Evolutionary conservation across 331 rosid genomes (phyloP).

Genomic region (Dryas integrifolia): DNA sequence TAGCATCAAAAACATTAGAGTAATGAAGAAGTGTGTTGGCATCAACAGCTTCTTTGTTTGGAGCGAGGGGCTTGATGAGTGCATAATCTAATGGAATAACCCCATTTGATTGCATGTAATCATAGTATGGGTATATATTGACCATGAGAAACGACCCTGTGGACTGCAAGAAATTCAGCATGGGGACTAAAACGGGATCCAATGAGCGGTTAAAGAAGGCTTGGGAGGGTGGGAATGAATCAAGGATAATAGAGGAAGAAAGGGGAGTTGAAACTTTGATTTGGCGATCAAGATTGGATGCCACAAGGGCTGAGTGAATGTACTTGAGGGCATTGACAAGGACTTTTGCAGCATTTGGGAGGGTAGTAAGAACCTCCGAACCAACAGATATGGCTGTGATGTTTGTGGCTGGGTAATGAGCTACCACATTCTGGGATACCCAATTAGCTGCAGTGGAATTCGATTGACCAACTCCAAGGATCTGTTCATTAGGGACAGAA

Average conservation of each 20-base stretch:
- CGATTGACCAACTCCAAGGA: conserved; percentile 83
- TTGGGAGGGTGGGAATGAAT: conserved; percentile 94
- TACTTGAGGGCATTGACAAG: conserved; percentile 76
- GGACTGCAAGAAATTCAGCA: conserved; percentile 85
- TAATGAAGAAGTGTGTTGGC: conserved; percentile 81
- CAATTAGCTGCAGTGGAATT: conserved; percentile 88
- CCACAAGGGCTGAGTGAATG: conserved; percentile 78
- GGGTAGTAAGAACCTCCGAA: conserved; percentile 66
- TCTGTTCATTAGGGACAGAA: conserved; percentile 77
- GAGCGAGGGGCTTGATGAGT: conserved; percentile 73
- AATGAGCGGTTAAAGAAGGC: conserved; percentile 75
- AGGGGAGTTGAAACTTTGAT: conserved; percentile 86
- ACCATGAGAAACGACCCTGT: conserved; percentile 72
- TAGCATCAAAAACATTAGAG: conserved; percentile 87
- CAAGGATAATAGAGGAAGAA: conserved; percentile 77
- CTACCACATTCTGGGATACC: conserved; percentile 82
- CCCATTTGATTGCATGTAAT: conserved; percentile 79
- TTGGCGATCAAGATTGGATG: conserved; percentile 79
- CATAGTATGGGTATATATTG: conserved; percentile 88
- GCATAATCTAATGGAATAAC: conserved; percentile 82
- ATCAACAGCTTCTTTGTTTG: conserved; percentile 84
- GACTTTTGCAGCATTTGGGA: conserved; percentile 81
- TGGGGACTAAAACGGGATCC: conserved; percentile 61
- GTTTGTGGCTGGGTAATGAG: conserved; percentile 91
- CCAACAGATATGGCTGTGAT: conserved; percentile 87